phyloP scores from a whole-genome alignment of 1,284 basidiomycete genomes.

The Cutaneotrichosporon cyanovorans region DNA sequence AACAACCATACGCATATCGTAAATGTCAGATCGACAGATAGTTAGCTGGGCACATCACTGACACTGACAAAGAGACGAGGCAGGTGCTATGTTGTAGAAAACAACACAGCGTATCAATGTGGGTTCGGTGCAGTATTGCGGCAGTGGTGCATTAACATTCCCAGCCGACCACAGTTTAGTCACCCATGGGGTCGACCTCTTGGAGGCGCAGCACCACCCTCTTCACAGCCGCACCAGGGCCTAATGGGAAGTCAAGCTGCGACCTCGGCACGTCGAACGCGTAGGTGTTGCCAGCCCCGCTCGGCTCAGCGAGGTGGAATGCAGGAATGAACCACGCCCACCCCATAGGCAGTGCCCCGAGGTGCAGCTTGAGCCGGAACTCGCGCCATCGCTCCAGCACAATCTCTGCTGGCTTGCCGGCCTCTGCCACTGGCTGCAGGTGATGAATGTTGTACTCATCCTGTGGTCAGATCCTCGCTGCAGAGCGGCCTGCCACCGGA shows the following conservation, averaged over 20 bases:
- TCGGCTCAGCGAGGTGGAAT: slow-evolving; percentile 60
- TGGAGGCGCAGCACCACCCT: slow-evolving; percentile 48
- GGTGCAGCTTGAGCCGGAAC: slow-evolving; percentile 67
- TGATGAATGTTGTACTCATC: slow-evolving; percentile 22
- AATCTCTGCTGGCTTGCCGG: slow-evolving; percentile 34
- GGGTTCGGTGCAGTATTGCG: no score
- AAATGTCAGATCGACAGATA: no score
- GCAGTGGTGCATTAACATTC: no score
- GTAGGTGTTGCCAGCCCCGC: not conserved
- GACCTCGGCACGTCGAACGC: slow-evolving; percentile 13
- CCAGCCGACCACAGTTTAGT: no score
- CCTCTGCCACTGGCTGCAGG: slow-evolving; percentile 15
- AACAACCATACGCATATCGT: no score
- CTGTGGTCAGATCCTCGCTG: slow-evolving; percentile 34
- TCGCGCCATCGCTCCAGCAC: slow-evolving; percentile 63
- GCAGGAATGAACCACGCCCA: slow-evolving; percentile 78
- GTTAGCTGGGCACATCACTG: no score
- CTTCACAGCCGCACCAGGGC: slow-evolving; percentile 58
- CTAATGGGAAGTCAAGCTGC: slow-evolving; percentile 68
- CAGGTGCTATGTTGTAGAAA: no score
- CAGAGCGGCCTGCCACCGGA: no score
- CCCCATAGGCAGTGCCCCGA: slow-evolving; percentile 66
- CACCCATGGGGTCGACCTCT: not conserved
- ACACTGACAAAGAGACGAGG: no score
- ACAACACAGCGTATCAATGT: no score